These are phyloP conservation scores for Mucor mucedo DNA, from an alignment of 371 early-diverging fungal species.

Conservation along the genomic window DNA sequence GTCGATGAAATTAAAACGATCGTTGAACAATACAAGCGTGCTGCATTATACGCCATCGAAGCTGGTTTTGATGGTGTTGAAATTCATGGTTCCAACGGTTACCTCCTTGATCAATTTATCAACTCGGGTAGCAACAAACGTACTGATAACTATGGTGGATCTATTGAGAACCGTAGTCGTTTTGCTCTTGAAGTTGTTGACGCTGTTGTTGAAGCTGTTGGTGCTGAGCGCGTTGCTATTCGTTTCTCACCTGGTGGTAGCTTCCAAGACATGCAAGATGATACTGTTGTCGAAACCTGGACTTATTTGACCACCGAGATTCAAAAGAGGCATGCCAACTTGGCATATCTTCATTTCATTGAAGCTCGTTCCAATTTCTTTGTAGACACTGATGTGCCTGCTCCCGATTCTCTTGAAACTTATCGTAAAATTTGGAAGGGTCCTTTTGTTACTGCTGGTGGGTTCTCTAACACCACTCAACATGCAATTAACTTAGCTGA, in stretches of 20 bases:
- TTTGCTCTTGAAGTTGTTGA: conserved; percentile 63
- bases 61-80: conserved; percentile 73
- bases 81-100: conserved; percentile 72
- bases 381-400: background rate
- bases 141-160: conserved; percentile 67
- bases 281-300: conserved; percentile 33
- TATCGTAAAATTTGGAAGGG: conserved; percentile 39
- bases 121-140: conserved; percentile 57
- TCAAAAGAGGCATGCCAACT: conserved; percentile 21
- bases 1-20: conserved; percentile 64
- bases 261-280: conserved; percentile 35
- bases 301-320: conserved; percentile 23
- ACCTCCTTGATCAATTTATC: conserved; percentile 64
- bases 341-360: conserved; percentile 37
- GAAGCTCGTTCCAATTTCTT: conserved; percentile 24
- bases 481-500: conserved; percentile 27
- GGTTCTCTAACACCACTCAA: conserved; percentile 15
- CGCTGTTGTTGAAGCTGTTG: conserved; percentile 48
- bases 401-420: conserved; percentile 23
- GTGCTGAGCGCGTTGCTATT: conserved; percentile 26
- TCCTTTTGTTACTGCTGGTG: conserved; percentile 30
- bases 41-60: conserved; percentile 41
- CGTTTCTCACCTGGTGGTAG: conserved; percentile 21
- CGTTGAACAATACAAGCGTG: conserved; percentile 60
- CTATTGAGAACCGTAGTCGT: conserved; percentile 74